phyloP scores from a whole-genome alignment of 495 filamentous ascomycete genomes.

The Aspergillus heteromorphus region DNA sequence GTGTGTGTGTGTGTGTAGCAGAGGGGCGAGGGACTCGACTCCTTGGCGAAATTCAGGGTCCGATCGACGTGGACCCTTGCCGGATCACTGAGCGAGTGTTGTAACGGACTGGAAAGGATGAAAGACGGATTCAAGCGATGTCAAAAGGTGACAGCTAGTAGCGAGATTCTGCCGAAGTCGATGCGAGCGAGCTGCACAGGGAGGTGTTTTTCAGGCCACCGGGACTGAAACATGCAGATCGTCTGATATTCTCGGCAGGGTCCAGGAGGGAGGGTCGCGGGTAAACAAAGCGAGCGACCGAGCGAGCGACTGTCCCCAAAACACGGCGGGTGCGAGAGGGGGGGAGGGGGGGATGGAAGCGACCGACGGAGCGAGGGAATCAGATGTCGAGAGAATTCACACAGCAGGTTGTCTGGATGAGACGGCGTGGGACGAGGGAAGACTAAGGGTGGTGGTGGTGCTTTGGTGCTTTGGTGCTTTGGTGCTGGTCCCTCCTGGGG shows the following conservation, averaged over 20 bases:
- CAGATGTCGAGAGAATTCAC: neutral
- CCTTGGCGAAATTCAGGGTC: neutral
- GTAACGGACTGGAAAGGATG: neutral
- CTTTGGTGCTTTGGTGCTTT: no score
- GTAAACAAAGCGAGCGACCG: constrained; percentile 28
- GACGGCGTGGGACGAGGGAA: constrained; percentile 17
- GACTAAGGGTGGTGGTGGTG: constrained; percentile 10
- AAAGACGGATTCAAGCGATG: neutral
- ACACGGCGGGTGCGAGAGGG: neutral
- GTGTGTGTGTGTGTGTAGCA: neutral
- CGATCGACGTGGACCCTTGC: constrained; percentile 4
- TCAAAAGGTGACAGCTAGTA: neutral
- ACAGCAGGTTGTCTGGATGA: neutral
- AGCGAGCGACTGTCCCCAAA: neutral
- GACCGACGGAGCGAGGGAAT: constrained; percentile 4
- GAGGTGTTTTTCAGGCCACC: constrained; percentile 4
- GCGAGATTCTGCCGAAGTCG: neutral
- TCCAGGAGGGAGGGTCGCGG: constrained; percentile 6
- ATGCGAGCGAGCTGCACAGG: neutral
- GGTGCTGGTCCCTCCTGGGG: no score
- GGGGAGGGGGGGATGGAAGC: neutral
- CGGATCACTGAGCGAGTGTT: constrained; percentile 6
- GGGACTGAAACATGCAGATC: constrained; percentile 17
- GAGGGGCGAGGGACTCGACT: neutral
- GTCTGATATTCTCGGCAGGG: constrained; percentile 14